Evolutionary conservation across 257 asterid genomes (phyloP), one percentile per base, ranked within the genome.

Genomic region (Nicotiana tabacum): DNA sequence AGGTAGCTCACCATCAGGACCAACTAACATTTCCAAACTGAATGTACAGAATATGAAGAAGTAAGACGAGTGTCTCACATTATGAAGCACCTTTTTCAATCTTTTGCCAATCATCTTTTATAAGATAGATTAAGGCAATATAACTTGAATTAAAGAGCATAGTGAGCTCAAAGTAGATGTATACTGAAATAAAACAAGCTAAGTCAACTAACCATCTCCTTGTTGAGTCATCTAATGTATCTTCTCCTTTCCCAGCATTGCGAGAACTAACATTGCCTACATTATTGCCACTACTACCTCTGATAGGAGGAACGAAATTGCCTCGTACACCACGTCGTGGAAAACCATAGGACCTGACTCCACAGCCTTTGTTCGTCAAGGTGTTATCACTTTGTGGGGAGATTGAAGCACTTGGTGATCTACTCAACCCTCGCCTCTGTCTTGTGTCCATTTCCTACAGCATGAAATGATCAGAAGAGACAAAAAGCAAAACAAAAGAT

Each of bases 1-100:
- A 33, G 98, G 99, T 88, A 96, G 94, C 91, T 94, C 98, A 18
- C 99, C 99, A 77, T 96, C 99, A 84, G 99, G 95, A 80, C 98
- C 98, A 62, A 95, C 89, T 81, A 96, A 90, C 88, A 93, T 81
- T 86, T 96, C 98, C 93, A 96, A 82, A 89, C 99, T 96, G 83
- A 88, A 90, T 51, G 78, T n/a, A 27, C 7, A 29, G 13, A 76
- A 51, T 76, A 51, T 51, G 78, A 48, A 30, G 64, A 65, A 35
- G 39, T 70, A 72, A 30, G 58, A 58, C 15, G 21, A 66, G 57
- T 4, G 3, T 76, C 33, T 76, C 16, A 35, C 64, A 76, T 76
- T 51, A 51, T 76, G 27, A 76, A 15, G 35, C 80, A 29, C 80
- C 37, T 76, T 15, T 33, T 13, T 51, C 30, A 16, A 51, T 51